Evolutionary conservation across 225 moss, liverwort and hornwort species (phyloP).

Genomic region (Ulota crispa): DNA sequence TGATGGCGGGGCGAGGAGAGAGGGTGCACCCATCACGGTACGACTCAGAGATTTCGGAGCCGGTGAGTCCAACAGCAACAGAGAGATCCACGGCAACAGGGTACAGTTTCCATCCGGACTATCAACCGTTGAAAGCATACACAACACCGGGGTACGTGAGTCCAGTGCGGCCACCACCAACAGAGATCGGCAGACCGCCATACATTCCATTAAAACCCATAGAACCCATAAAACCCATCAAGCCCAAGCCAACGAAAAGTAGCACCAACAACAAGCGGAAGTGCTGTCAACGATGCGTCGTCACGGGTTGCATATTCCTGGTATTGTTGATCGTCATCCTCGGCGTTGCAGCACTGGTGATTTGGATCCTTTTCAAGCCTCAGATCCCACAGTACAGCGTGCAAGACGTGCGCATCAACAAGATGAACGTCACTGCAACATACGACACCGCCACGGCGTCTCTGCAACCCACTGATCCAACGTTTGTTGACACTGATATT

Average conservation of each 20-base stretch:
- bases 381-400: constrained; percentile 52
- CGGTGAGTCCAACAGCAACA: constrained; percentile 47
- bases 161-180: constrained; percentile 50
- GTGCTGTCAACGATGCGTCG: constrained; percentile 37
- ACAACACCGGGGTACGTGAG: constrained; percentile 49
- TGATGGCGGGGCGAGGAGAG: constrained; percentile 42
- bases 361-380: constrained; percentile 48
- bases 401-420: constrained; percentile 48
- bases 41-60: constrained; percentile 40
- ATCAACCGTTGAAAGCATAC: constrained; percentile 48
- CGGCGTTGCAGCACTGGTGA: constrained; percentile 43
- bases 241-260: neutral
- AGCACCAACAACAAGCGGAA: neutral
- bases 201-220: neutral
- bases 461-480: constrained; percentile 20
- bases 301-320: constrained; percentile 36
- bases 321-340: constrained; percentile 36
- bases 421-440: constrained; percentile 40
- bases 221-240: neutral
- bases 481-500: constrained; percentile 45
- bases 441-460: constrained; percentile 21
- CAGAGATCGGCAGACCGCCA: constrained; percentile 51
- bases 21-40: constrained; percentile 43
- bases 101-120: constrained; percentile 45
- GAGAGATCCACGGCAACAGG: constrained; percentile 53